Conservation (phyloP, 768 basidiomycete genomes). For the Obba rivulosa region DNA sequence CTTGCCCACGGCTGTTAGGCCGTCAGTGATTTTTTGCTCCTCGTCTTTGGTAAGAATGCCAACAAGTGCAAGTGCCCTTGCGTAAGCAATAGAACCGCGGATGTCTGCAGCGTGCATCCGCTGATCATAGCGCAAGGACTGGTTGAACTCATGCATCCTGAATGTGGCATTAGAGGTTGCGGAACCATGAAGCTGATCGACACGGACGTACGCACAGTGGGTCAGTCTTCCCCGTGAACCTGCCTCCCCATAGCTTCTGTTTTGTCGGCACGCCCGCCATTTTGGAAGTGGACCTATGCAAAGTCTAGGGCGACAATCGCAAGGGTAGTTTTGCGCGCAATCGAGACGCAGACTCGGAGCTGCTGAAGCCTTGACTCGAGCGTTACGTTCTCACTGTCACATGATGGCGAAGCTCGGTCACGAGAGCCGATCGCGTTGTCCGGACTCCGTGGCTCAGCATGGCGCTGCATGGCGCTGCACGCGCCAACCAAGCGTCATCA, state of each 20-base stretch:
- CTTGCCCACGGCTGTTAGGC: constrained; percentile 65
- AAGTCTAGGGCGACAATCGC: background rate
- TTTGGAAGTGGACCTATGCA: background rate
- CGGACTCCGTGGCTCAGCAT: too few species aligned
- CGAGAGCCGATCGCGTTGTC: constrained; percentile 5
- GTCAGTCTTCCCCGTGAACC: constrained; percentile 87
- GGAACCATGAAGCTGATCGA: constrained; percentile 4
- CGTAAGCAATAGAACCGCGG: constrained; percentile 91
- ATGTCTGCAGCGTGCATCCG: constrained; percentile 93
- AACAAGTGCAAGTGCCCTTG: constrained; percentile 76
- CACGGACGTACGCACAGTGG: constrained; percentile 53
- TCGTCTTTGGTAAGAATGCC: constrained; percentile 81
- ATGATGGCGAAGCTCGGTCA: constrained; percentile 29
- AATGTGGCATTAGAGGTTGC: background rate
- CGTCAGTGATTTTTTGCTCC: constrained; percentile 63
- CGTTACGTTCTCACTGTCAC: too few species aligned
- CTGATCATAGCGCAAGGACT: constrained; percentile 91
- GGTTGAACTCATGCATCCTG: constrained; percentile 98
- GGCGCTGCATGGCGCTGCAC: too few species aligned
- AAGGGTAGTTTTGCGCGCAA: too few species aligned
- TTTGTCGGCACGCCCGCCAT: constrained; percentile 22
- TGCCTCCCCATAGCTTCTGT: constrained; percentile 28
- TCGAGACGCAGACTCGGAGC: too few species aligned
- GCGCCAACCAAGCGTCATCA: too few species aligned
- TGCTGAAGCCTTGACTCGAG: background rate